Percentiles rank a stretch among this genome's conserved stretches.
These are phyloP conservation scores for Oropetium thomaeum DNA, from an alignment of 176 grass and related monocot genomes.

Conservation along the genomic window DNA sequence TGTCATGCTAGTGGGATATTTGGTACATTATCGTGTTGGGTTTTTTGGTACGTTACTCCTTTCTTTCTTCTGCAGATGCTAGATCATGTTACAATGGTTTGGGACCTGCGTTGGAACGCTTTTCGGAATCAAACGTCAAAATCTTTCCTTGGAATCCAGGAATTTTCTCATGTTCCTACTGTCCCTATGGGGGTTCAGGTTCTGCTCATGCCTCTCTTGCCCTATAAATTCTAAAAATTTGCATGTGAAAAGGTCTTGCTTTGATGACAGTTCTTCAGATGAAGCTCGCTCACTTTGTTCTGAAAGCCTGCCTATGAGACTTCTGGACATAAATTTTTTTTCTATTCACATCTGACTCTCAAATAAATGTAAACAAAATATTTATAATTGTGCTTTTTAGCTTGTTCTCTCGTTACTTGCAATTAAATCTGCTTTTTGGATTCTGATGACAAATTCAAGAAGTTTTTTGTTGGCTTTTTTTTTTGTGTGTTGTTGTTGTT, in stretches of 20 bases:
- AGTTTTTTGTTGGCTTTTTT: slow-evolving; percentile 2
- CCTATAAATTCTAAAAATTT: no score
- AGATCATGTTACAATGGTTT: slow-evolving; percentile 79
- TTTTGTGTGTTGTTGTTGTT: not conserved
- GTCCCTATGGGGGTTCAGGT: slow-evolving; percentile 68
- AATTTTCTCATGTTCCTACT: slow-evolving; percentile 45
- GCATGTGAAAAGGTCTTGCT: no score
- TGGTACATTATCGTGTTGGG: slow-evolving; percentile 22
- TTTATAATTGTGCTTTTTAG: no score
- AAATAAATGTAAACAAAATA: no score
- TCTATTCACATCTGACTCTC: no score
- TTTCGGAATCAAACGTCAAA: slow-evolving; percentile 39
- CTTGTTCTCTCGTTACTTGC: not conserved
- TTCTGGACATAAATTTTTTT: no score
- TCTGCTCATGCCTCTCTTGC: slow-evolving; percentile 1
- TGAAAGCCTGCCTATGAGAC: no score
- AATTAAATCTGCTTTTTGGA: not conserved
- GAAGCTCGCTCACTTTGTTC: no score
- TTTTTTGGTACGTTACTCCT: slow-evolving; percentile 22
- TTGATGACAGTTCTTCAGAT: no score
- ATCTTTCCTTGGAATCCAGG: slow-evolving; percentile 18
- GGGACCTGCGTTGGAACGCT: slow-evolving; percentile 72
- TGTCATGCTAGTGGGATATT: no score
- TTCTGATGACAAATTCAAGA: not conserved
- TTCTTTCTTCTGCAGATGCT: slow-evolving; percentile 61